phyloP scores from a whole-genome alignment of 495 filamentous ascomycete species.

The Penicillium tannophilum region DNA sequence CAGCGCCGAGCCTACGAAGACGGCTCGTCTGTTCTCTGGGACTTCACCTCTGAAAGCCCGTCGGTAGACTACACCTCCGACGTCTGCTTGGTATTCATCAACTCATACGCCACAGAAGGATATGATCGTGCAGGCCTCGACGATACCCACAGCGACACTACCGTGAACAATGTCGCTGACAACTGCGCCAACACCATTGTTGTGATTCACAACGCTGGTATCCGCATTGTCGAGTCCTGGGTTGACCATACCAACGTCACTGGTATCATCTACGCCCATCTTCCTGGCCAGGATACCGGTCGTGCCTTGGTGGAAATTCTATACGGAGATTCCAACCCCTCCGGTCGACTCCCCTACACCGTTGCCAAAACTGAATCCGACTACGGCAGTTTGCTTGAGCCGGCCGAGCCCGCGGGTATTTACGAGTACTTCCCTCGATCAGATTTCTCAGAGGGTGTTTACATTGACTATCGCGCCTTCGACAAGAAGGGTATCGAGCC shows the following conservation, averaged over 20 bases:
- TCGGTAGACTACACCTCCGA: conserved; percentile 35
- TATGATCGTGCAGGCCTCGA: conserved; percentile 24
- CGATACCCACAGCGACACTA: conserved; percentile 47
- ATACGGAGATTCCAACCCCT: conserved; percentile 69
- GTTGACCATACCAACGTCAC: conserved; percentile 58
- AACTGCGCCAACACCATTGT: conserved; percentile 59
- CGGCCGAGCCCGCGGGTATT: conserved; percentile 41
- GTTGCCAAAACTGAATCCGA: conserved; percentile 71
- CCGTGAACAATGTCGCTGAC: conserved; percentile 59
- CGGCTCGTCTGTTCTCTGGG: conserved; percentile 48
- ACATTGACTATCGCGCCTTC: conserved; percentile 80
- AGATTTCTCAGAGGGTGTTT: conserved; percentile 70
- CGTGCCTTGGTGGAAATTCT: conserved; percentile 70
- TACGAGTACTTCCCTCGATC: conserved; percentile 67
- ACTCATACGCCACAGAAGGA: conserved; percentile 62
- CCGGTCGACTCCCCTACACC: conserved; percentile 73
- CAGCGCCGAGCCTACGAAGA: conserved; percentile 48
- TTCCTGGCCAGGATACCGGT: conserved; percentile 75
- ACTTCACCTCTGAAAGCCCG: conserved; percentile 33
- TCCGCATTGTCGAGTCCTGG: conserved; percentile 38
- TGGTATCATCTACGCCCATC: conserved; percentile 68
- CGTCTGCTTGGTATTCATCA: conserved; percentile 62
- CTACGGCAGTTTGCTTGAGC: conserved; percentile 57
- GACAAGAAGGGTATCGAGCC: conserved; percentile 62
- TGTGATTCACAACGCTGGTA: conserved; percentile 45